Percentiles rank a stretch among this genome's conserved stretches.
phyloP scores from a whole-genome alignment of 768 basidiomycete species.

The Suillus cothurnatus region DNA sequence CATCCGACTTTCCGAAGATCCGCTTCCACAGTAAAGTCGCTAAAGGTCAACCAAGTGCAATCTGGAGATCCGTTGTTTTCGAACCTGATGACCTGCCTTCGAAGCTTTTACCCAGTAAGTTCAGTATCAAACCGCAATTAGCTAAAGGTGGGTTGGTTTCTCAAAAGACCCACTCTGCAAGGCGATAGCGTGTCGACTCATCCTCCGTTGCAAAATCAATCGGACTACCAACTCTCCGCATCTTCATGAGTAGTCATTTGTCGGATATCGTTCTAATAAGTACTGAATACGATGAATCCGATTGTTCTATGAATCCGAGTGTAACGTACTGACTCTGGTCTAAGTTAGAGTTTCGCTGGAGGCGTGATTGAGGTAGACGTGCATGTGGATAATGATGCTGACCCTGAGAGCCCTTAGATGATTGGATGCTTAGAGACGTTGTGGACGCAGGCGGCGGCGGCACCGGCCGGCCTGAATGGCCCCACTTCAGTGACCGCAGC shows the following conservation, averaged over 20 bases:
- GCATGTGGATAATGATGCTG: conserved; percentile 36
- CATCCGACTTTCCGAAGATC: too few relatives aligned
- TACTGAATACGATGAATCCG: conserved; percentile 6
- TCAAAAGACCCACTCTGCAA: conserved; percentile 20
- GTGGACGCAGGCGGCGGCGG: conserved; percentile 42
- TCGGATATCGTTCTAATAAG: not conserved
- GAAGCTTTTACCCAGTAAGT: conserved; percentile 35
- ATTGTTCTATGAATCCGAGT: conserved; percentile 25
- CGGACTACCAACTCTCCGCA: conserved; percentile 20
- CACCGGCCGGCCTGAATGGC: conserved; percentile 36
- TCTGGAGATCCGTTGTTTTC: too few relatives aligned
- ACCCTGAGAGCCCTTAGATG: conserved; percentile 42
- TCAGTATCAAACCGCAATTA: conserved; percentile 20
- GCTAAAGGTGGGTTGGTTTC: conserved; percentile 13
- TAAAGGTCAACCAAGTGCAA: too few relatives aligned
- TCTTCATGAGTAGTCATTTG: conserved; percentile 21
- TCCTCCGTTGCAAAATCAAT: conserved; percentile 7
- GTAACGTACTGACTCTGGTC: conserved; percentile 51
- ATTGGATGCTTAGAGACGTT: conserved; percentile 62
- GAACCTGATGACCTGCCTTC: too few relatives aligned
- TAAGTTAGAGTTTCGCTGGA: conserved; percentile 49
- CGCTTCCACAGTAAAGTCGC: too few relatives aligned
- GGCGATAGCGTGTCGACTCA: not conserved
- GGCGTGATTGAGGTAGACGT: conserved; percentile 8
- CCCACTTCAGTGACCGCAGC: conserved; percentile 64